Evolutionary conservation across 2,329 filamentous ascomycete species (phyloP).

Genomic region (Pyricularia pennisetigena): DNA sequence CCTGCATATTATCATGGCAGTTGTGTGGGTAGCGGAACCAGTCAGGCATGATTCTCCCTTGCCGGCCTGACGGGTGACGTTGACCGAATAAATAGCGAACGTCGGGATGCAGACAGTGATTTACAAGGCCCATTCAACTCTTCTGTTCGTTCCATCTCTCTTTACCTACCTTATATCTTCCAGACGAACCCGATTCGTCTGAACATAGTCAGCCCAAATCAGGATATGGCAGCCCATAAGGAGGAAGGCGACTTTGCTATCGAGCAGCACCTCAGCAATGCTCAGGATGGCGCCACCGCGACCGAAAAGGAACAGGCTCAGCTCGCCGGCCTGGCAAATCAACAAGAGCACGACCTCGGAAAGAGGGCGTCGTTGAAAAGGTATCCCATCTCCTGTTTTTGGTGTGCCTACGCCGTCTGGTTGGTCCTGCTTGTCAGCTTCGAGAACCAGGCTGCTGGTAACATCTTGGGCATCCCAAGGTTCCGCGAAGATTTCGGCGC

Average conservation of each 20-base stretch:
- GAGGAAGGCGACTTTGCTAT: neutral
- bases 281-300: neutral
- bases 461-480: constrained; percentile 26
- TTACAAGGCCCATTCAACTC: neutral
- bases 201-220: neutral
- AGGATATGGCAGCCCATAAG: neutral
- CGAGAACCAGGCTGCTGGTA: constrained; percentile 20
- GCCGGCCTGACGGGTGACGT: neutral
- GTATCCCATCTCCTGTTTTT: constrained; percentile 4
- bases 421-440: constrained; percentile 4
- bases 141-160: neutral
- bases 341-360: constrained; percentile 5
- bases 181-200: neutral
- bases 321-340: constrained; percentile 1
- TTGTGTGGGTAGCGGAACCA: neutral
- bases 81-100: neutral
- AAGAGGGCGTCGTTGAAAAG: constrained; percentile 1
- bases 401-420: constrained; percentile 6
- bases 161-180: neutral
- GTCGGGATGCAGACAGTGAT: neutral
- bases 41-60: neutral
- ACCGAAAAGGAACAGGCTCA: neutral
- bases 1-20: neutral
- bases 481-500: constrained; percentile 30
- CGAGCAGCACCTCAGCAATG: neutral